Conservation (phyloP, 257 asterid species). For the Gentiana straminea region DNA sequence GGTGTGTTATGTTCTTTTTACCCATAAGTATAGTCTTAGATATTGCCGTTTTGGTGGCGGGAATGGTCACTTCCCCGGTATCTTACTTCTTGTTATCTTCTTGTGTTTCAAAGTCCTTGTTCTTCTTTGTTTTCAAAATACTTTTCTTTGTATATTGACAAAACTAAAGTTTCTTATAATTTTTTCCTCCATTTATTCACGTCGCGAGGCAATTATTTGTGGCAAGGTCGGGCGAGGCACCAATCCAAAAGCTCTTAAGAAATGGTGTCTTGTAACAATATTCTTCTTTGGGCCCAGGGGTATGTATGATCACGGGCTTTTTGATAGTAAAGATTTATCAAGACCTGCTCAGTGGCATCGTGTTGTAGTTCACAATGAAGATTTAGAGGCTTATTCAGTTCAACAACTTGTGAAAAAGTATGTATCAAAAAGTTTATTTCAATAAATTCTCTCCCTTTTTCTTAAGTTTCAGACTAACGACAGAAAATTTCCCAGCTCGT, state of each 20-base stretch:
- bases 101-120: no score
- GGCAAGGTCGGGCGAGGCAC: slow-evolving; percentile 91
- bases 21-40: no score
- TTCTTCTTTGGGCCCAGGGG: slow-evolving; percentile 97
- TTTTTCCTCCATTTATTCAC: neutral
- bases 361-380: no score
- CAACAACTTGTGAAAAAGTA: no score
- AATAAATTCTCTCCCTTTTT: slow-evolving; percentile 8
- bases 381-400: no score
- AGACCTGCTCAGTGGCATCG: no score
- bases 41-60: no score
- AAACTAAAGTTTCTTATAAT: neutral
- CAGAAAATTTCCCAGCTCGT: slow-evolving; percentile 55
- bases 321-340: no score
- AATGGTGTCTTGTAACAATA: slow-evolving; percentile 71
- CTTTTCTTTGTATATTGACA: neutral
- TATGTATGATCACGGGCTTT: slow-evolving; percentile 74
- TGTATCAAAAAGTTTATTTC: slow-evolving; percentile 52
- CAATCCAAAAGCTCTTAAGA: slow-evolving; percentile 88
- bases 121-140: neutral
- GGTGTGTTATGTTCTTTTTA: no score
- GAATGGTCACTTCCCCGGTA: no score
- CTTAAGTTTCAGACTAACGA: slow-evolving; percentile 16
- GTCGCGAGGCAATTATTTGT: slow-evolving; percentile 70
- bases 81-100: no score